A percentile compares a stretch with the other conserved stretches of the same genome.
phyloP scores from a whole-genome alignment of 805 yeast species.

The Candida rishiriensis region DNA sequence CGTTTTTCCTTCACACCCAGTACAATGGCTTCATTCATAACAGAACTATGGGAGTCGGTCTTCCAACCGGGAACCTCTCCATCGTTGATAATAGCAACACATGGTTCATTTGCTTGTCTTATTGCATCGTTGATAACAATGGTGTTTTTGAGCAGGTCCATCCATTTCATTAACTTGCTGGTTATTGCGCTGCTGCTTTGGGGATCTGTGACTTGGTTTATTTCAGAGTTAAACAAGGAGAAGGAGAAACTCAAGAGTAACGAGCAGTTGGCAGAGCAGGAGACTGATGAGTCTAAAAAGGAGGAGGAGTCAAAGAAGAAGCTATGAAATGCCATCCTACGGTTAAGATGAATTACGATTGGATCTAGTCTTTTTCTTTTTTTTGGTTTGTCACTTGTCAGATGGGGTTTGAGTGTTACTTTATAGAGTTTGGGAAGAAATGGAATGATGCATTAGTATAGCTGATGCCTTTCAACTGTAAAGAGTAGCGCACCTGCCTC shows the following conservation, averaged over 20 bases:
- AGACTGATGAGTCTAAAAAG: not conserved
- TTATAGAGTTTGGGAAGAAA: too few species aligned
- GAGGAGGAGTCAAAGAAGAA: not conserved
- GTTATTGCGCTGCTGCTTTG: slow-evolving; percentile 51
- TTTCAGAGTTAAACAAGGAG: slow-evolving; percentile 54
- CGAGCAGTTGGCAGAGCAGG: slow-evolving; percentile 33
- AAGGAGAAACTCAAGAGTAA: slow-evolving; percentile 39
- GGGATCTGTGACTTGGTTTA: slow-evolving; percentile 85
- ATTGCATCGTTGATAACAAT: slow-evolving; percentile 52
- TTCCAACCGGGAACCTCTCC: slow-evolving; percentile 94
- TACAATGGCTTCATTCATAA: slow-evolving; percentile 37
- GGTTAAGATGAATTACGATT: too few species aligned
- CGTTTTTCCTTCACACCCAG: too few species aligned
- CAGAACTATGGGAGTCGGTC: slow-evolving; percentile 83
- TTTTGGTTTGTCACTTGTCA: too few species aligned
- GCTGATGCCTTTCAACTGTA: too few species aligned
- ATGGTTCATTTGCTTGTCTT: slow-evolving; percentile 68
- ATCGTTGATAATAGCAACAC: slow-evolving; percentile 84
- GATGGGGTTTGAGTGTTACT: too few species aligned
- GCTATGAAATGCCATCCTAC: too few species aligned
- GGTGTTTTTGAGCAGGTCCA: slow-evolving; percentile 54
- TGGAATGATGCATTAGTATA: too few species aligned
- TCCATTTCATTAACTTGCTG: slow-evolving; percentile 59
- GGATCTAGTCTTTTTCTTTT: too few species aligned
- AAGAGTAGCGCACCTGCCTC: too few species aligned